Evolutionary conservation across 2,329 filamentous ascomycete species (phyloP), one percentile per base, ranked within the genome.

Genomic region (Berkeleyomyces rouxiae): DNA sequence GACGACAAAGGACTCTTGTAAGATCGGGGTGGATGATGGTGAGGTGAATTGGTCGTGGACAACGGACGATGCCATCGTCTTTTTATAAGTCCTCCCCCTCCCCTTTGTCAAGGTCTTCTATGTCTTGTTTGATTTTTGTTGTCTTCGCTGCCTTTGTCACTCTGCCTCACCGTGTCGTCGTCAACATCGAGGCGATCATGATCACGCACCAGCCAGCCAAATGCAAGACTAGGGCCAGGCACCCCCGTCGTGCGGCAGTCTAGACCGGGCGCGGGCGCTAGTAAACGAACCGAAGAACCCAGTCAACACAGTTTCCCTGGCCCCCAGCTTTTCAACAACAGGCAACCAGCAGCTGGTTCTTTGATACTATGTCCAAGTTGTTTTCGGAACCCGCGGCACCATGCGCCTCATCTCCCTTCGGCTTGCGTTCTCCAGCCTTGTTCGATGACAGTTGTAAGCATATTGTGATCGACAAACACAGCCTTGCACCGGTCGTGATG

Each of bases 1-100:
- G 39, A 58, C 49, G 33, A 39, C 59, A 51, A 51, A 51, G 47
- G 47, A 51, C 47, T 51, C 47, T 51, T 51, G 47, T 51, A 36
- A 10, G 47, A 51, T 51, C 47, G 47, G 46, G 16, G 40, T 55
- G 37, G 46, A 33, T 55, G 46, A 37, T n/a, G 59, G 53, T 39
- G 39, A 31, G 33, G 13, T 23, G 10, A 43, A 33, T 4, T 13
- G 0, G 7, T 4, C 0, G 1, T 13, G 0, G 0, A 23, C 31
- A 10, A 23, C 47, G n/a, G 23, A 23, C 47, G 47, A 16, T 36
- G 47, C 6, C 4, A 31, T 2, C 23, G 16, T 7, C 10, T 2
- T 51, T 51, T 31, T 51, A 51, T 51, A 51, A 9, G 5, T 7
- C 11, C 3, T 47, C n/a, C 10, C 1, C 5, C n/a, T 7, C 23